Conservation (phyloP, 2,329 filamentous ascomycete genomes). For the Teratosphaeria viscida region DNA sequence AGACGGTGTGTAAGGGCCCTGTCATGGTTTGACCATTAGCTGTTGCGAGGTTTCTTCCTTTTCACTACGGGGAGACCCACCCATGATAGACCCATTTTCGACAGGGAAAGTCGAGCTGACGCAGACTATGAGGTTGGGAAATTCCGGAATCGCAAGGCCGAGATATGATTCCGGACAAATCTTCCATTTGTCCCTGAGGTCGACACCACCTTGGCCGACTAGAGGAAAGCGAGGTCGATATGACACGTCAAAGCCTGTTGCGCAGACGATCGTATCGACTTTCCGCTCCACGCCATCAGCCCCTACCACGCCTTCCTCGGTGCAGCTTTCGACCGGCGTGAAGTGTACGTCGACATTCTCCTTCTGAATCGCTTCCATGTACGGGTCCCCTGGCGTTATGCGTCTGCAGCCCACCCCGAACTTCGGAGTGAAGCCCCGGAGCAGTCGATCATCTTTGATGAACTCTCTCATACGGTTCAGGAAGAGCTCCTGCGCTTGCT, state of each 20-base stretch:
- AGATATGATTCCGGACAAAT: constrained; percentile 32
- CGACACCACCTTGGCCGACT: constrained; percentile 30
- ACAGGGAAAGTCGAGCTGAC: constrained; percentile 28
- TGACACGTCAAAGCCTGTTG: constrained; percentile 37
- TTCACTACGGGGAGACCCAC: not conserved
- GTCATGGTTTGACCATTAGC: not conserved
- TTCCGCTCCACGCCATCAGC: constrained; percentile 32
- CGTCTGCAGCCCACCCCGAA: constrained; percentile 37
- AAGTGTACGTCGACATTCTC: constrained; percentile 43
- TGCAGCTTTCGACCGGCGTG: constrained; percentile 35
- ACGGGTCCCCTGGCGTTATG: constrained; percentile 42
- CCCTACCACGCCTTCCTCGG: constrained; percentile 36
- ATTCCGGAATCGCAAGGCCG: constrained; percentile 31
- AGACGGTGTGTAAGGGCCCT: constrained; percentile 29
- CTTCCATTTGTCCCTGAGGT: constrained; percentile 32
- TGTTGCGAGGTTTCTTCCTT: no score
- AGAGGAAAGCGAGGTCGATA: constrained; percentile 35
- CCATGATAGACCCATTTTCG: constrained; percentile 36
- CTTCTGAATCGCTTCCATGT: constrained; percentile 41
- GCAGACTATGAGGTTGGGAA: constrained; percentile 34
- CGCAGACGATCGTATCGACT: constrained; percentile 35
- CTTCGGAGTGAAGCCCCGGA: constrained; percentile 38
- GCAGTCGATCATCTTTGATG: constrained; percentile 41
- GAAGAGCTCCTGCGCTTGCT: constrained; percentile 29
- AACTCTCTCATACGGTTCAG: constrained; percentile 37